Evolutionary conservation across 2,329 filamentous ascomycete species (phyloP), one percentile per base, ranked within the genome.

Genomic region (Aspergillus brasiliensis): DNA sequence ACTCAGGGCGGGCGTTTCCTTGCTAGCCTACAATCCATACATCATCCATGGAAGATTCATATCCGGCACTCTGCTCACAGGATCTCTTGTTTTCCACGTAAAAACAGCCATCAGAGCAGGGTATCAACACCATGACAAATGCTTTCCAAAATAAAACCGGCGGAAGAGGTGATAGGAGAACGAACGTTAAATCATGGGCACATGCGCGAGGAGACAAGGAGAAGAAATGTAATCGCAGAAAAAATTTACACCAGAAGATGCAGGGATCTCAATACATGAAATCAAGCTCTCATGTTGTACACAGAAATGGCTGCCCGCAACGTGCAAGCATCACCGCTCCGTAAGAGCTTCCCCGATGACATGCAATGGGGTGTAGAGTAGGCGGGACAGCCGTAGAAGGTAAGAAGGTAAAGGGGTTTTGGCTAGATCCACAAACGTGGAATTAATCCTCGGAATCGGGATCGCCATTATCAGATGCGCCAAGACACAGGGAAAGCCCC

Each of bases 71-170:
- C 59, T 61, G 52, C 53, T 55, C 53, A 48, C 48, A 61, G 49
- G 53, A 53, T 56, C 51, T 58, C 51, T 58, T 46, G 58, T 59
- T 59, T 53, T 51, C 55, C 53, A 60, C 59, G 58, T 58, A 62
- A 66, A 68, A 69, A 70, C 58, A 73, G 69, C 58, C 67, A 68
- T 69, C 71, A 75, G 65, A 66, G 62, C 68, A 74, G 75, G 75
- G 75, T 77, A 77, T 77, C 74, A 77, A 77, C 74, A 77, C 74
- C 74, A 71, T 72, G 68, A 73, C 66, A 74, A 74, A 76, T 76
- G 74, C 73, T 75, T 69, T 65, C 65, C 62, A 65, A 62, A 65
- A 49, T 34, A 40, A 49, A 58, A 51, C 49, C 48, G 49, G n/a
- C 54, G 40, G 61, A 62, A 53, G 54, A 63, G 51, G 51, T 37